Evolutionary conservation across 257 asterid species (phyloP).

Genomic region (Nicotiana tabacum): DNA sequence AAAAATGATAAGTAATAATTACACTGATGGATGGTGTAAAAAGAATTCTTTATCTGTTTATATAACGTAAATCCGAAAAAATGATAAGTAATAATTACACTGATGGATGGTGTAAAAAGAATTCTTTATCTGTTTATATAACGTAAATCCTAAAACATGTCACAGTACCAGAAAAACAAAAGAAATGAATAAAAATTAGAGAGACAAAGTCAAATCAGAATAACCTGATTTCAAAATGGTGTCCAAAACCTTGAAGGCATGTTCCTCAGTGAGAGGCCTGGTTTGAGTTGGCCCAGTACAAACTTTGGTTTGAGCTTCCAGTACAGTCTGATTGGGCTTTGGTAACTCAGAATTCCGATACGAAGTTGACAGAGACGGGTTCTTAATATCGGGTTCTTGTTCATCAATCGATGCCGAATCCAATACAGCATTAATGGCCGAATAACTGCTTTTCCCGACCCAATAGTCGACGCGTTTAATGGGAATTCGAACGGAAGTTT

Average conservation of each 20-base stretch:
- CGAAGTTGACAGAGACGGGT: constrained; percentile 66
- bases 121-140: background rate
- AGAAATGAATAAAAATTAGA: background rate
- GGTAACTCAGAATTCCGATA: constrained; percentile 51
- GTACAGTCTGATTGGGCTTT: constrained; percentile 67
- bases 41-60: too few species aligned
- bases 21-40: too few species aligned
- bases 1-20: too few species aligned
- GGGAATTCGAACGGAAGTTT: constrained; percentile 10
- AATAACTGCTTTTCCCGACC: constrained; percentile 10
- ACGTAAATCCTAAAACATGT: background rate
- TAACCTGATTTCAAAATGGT: constrained; percentile 78
- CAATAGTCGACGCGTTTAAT: constrained; percentile 4
- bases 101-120: too few species aligned
- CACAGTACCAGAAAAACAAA: background rate
- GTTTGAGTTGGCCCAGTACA: constrained; percentile 97
- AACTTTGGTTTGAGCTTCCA: constrained; percentile 88
- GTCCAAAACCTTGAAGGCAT: constrained; percentile 85
- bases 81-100: background rate
- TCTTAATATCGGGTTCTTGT: constrained; percentile 28
- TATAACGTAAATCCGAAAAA: background rate
- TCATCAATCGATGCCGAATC: constrained; percentile 38
- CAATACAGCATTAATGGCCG: constrained; percentile 29
- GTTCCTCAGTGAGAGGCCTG: constrained; percentile 78
- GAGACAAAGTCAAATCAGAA: background rate